phyloP scores from a whole-genome alignment of 257 asterid species.

The Leonotis leonurus region DNA sequence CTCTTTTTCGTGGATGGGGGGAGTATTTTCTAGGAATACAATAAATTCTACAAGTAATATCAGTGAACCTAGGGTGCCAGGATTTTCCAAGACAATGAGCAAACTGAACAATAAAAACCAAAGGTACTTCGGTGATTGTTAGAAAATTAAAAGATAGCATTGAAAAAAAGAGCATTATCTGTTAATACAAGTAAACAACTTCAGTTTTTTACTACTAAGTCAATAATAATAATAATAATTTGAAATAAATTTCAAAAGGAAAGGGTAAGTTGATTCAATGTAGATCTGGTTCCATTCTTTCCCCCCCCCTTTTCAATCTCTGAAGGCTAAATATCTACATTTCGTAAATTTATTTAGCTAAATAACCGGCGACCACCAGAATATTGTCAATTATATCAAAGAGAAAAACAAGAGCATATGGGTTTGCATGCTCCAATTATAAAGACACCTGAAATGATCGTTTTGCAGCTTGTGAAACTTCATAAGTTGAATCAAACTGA shows the following conservation, averaged over 20 bases:
- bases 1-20: no score
- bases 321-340: no score
- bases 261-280: not conserved
- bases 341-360: not conserved
- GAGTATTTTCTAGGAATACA: not conserved
- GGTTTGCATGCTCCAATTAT: conserved; percentile 15
- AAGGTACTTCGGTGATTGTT: no score
- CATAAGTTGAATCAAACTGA: conserved; percentile 83
- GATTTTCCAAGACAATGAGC: not conserved
- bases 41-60: not conserved
- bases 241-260: not conserved
- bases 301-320: no score
- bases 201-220: no score
- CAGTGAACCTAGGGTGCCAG: not conserved
- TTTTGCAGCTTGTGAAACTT: conserved; percentile 93
- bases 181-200: no score
- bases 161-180: no score
- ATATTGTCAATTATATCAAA: not conserved
- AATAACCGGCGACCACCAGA: not conserved
- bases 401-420: not conserved
- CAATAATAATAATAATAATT: no score
- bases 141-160: no score
- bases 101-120: not conserved
- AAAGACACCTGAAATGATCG: conserved; percentile 81
- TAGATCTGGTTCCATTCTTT: not conserved